These are phyloP conservation scores for Inga laurina DNA, from an alignment of 306 rosid species.

Conservation along the genomic window DNA sequence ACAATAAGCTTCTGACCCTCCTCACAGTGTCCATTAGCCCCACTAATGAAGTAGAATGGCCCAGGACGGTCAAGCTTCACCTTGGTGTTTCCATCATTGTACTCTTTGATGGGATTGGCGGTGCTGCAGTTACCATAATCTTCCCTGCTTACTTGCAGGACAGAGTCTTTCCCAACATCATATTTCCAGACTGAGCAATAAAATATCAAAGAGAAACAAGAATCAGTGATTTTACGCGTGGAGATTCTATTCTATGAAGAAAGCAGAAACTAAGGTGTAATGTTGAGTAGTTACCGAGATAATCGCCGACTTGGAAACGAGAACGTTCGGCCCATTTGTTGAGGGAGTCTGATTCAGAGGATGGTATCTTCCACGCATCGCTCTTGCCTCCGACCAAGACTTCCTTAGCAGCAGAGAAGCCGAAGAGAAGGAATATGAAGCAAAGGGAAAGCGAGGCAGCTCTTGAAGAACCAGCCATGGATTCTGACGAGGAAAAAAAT, in stretches of 20 bases:
- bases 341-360: constrained; percentile 72
- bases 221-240: constrained; percentile 3
- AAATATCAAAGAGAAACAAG: neutral
- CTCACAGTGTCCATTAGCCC: constrained; percentile 74
- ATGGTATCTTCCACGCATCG: constrained; percentile 72
- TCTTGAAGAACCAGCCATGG: constrained; percentile 55
- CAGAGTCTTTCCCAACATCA: constrained; percentile 77
- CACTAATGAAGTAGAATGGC: constrained; percentile 81
- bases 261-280: neutral
- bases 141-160: constrained; percentile 66
- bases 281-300: constrained; percentile 51
- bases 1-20: constrained; percentile 77
- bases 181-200: constrained; percentile 68
- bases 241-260: neutral
- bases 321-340: constrained; percentile 73
- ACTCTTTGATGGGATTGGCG: constrained; percentile 43
- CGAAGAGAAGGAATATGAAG: constrained; percentile 41
- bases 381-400: constrained; percentile 71
- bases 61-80: constrained; percentile 67
- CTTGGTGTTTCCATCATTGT: constrained; percentile 71
- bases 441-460: constrained; percentile 38
- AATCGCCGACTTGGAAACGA: constrained; percentile 69
- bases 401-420: constrained; percentile 67
- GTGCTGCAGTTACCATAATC: constrained; percentile 62
- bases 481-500: neutral